A percentile compares a stretch with the other conserved stretches of the same genome.
Conservation (phyloP, 345 rosid species). For the Camelina neglecta region DNA sequence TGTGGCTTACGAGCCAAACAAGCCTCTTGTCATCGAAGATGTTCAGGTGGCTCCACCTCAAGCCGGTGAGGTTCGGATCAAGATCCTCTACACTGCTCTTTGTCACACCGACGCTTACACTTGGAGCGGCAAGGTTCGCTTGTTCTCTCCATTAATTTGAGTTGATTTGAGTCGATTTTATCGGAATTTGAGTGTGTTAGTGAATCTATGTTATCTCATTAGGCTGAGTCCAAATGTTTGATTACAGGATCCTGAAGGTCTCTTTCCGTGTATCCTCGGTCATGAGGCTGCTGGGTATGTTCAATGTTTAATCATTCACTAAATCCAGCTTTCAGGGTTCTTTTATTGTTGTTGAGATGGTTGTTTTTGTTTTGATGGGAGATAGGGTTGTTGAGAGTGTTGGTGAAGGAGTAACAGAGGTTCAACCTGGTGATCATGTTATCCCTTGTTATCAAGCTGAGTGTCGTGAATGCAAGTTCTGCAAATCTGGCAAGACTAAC, state of each 20-base stretch:
- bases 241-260: slow-evolving; percentile 89
- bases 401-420: slow-evolving; percentile 95
- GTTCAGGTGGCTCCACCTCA: slow-evolving; percentile 97
- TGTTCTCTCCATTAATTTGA: background rate
- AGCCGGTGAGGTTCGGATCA: slow-evolving; percentile 93
- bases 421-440: slow-evolving; percentile 93
- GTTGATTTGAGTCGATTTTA: background rate
- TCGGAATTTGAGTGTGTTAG: background rate
- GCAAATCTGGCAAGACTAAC: slow-evolving; percentile 97
- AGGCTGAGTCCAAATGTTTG: background rate
- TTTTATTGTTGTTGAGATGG: background rate
- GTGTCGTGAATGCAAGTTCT: slow-evolving; percentile 95
- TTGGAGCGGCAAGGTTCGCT: slow-evolving; percentile 94
- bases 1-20: slow-evolving; percentile 95
- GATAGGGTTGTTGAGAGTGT: slow-evolving; percentile 91
- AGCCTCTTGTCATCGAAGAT: slow-evolving; percentile 83
- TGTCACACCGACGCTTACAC: slow-evolving; percentile 99
- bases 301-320: slow-evolving; percentile 18
- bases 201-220: background rate
- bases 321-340: slow-evolving; percentile 2
- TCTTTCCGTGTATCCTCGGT: slow-evolving; percentile 96
- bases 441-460: slow-evolving; percentile 99
- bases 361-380: slow-evolving; percentile 5
- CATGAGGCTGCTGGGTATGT: slow-evolving; percentile 98
- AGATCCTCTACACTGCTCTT: slow-evolving; percentile 87